Percentiles rank a stretch among this genome's conserved stretches.
phyloP scores from a whole-genome alignment of 495 filamentous ascomycete genomes.

The Penicillium taxi region DNA sequence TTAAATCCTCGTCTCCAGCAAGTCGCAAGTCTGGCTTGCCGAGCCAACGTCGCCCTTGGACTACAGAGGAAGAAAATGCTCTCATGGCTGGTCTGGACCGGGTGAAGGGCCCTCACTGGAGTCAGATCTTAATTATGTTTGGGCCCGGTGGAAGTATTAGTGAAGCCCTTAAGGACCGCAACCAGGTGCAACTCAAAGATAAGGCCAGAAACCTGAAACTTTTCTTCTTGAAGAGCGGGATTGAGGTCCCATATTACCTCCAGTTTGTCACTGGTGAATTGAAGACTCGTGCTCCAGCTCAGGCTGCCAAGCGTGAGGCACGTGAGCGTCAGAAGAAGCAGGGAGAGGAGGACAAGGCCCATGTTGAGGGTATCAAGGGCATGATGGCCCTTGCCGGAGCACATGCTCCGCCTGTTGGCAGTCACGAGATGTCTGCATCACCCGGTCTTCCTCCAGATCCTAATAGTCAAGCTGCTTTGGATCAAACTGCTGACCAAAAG shows the following conservation, averaged over 20 bases:
- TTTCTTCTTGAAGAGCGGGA: constrained; percentile 88
- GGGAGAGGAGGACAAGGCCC: constrained; percentile 62
- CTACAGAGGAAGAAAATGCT: constrained; percentile 82
- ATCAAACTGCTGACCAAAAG: constrained; percentile 42
- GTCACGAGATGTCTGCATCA: constrained; percentile 42
- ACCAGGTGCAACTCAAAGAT: constrained; percentile 92
- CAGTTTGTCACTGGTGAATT: constrained; percentile 89
- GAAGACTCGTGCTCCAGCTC: constrained; percentile 79
- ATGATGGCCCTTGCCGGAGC: constrained; percentile 55
- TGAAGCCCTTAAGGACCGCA: constrained; percentile 82
- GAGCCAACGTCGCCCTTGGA: constrained; percentile 84
- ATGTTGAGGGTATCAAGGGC: constrained; percentile 62
- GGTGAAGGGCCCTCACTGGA: constrained; percentile 93
- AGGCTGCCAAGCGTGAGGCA: constrained; percentile 74
- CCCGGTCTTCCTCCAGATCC: constrained; percentile 34
- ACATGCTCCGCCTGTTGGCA: constrained; percentile 29
- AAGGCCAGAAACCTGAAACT: constrained; percentile 92
- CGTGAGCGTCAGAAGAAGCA: constrained; percentile 60
- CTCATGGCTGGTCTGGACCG: constrained; percentile 86
- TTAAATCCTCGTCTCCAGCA: constrained; percentile 68
- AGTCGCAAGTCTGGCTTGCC: constrained; percentile 67
- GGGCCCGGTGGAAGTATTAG: constrained; percentile 75
- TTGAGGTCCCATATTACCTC: constrained; percentile 86
- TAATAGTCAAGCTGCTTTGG: constrained; percentile 28
- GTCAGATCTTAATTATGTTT: constrained; percentile 84